A percentile compares a stretch with the other conserved stretches of the same genome.
These are phyloP conservation scores for Plectosphaerella sp. DNA, from an alignment of 2,329 filamentous ascomycete genomes.

Conservation along the genomic window DNA sequence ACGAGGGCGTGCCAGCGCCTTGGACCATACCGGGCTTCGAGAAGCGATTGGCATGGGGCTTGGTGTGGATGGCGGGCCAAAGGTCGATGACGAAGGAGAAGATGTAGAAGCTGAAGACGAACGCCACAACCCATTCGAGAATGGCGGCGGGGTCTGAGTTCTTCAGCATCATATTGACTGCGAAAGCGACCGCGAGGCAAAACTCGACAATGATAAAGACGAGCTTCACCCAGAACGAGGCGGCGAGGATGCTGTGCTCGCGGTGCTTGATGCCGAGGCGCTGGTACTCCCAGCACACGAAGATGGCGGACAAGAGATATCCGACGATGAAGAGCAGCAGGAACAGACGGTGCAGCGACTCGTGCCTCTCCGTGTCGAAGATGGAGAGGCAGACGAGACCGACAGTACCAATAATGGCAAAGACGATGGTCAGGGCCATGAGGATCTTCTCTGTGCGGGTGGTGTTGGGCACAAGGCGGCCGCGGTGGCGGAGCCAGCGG, in stretches of 20 bases:
- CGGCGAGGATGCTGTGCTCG: slow-evolving; percentile 65
- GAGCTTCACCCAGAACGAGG: slow-evolving; percentile 86
- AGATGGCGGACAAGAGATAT: slow-evolving; percentile 80
- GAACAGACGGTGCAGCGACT: slow-evolving; percentile 67
- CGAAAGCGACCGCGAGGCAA: slow-evolving; percentile 69
- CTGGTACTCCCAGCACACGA: slow-evolving; percentile 87
- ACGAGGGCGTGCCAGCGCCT: not conserved
- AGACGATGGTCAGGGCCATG: slow-evolving; percentile 56
- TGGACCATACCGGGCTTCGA: slow-evolving; percentile 4
- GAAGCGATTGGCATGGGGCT: slow-evolving; percentile 21
- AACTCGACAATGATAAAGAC: slow-evolving; percentile 79
- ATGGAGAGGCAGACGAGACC: slow-evolving; percentile 81
- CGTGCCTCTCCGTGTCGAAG: slow-evolving; percentile 75
- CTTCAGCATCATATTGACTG: slow-evolving; percentile 41
- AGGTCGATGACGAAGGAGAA: slow-evolving; percentile 86
- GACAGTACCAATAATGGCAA: slow-evolving; percentile 69
- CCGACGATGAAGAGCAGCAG: slow-evolving; percentile 79
- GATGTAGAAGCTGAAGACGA: slow-evolving; percentile 85
- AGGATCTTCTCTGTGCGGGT: slow-evolving; percentile 59
- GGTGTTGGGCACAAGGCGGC: slow-evolving; percentile 71
- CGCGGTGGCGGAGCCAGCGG: slow-evolving; percentile 78
- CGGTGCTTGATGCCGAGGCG: slow-evolving; percentile 70
- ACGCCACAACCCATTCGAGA: slow-evolving; percentile 73
- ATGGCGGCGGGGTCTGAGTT: slow-evolving; percentile 66
- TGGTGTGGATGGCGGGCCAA: slow-evolving; percentile 67